Conservation (phyloP, 441 rosid genomes). For the Arabidopsis hybrid region DNA sequence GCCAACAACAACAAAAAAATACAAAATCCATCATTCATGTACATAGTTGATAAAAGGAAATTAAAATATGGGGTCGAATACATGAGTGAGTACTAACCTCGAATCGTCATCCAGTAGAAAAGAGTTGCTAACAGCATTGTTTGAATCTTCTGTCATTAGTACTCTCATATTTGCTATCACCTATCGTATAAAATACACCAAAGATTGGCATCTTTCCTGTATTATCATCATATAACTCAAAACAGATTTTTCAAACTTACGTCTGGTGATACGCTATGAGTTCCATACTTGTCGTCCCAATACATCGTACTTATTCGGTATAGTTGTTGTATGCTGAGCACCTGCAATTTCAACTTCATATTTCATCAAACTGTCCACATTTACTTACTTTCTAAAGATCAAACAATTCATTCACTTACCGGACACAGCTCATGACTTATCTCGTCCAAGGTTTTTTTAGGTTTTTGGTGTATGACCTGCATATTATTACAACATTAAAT, state of each 20-base stretch:
- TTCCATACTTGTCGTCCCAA: conserved; percentile 99
- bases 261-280: conserved; percentile 89
- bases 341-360: conserved; percentile 52
- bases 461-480: conserved; percentile 97
- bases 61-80: not conserved
- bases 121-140: conserved; percentile 94
- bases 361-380: not conserved
- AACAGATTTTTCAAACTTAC: conserved; percentile 52
- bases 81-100: conserved; percentile 54
- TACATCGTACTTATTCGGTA: conserved; percentile 98
- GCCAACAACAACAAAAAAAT: conserved; percentile 11
- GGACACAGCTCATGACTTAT: conserved; percentile 96
- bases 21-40: conserved; percentile 8
- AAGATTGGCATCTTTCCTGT: not conserved
- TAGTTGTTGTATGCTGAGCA: conserved; percentile 93
- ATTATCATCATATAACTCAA: not conserved
- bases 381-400: not conserved
- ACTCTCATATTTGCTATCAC: conserved; percentile 97
- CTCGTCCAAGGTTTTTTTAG: conserved; percentile 93
- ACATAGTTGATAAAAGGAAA: not conserved
- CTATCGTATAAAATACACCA: conserved; percentile 42
- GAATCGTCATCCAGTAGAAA: conserved; percentile 98
- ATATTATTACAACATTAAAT: not conserved
- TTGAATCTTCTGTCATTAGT: conserved; percentile 97
- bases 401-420: conserved; percentile 43